A percentile compares a stretch with the other conserved stretches of the same genome.
Conservation (phyloP, 1,284 basidiomycete genomes). For the Papiliotrema laurentii region DNA sequence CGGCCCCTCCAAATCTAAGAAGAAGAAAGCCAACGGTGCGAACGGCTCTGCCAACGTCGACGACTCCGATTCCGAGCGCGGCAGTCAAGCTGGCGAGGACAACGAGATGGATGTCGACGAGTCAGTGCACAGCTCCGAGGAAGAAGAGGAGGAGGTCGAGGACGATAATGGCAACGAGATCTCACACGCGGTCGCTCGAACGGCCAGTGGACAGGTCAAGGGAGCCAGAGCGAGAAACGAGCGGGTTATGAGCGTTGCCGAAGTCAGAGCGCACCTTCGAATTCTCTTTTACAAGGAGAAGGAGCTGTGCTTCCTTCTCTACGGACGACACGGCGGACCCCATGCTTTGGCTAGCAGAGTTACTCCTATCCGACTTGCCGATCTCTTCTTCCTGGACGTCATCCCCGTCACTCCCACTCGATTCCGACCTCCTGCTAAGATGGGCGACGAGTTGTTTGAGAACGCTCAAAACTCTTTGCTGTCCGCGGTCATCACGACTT, state of each 20-base stretch:
- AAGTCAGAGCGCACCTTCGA: constrained; percentile 89
- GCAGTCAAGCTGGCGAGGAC: constrained; percentile 53
- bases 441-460: constrained; percentile 92
- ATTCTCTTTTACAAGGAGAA: constrained; percentile 81
- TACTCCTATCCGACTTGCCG: constrained; percentile 52
- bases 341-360: constrained; percentile 8
- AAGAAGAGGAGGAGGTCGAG: constrained; percentile 26
- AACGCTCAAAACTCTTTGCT: constrained; percentile 97
- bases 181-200: constrained; percentile 57
- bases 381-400: constrained; percentile 95
- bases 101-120: constrained; percentile 34
- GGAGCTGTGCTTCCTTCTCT: constrained; percentile 77
- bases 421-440: constrained; percentile 87
- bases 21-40: constrained; percentile 45
- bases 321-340: constrained; percentile 86
- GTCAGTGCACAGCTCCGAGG: constrained; percentile 50
- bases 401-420: constrained; percentile 89
- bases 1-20: constrained; percentile 30
- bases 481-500: constrained; percentile 73
- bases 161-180: constrained; percentile 41
- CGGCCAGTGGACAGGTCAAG: constrained; percentile 74
- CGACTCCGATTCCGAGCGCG: constrained; percentile 34
- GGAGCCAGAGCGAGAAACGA: constrained; percentile 73
- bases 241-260: constrained; percentile 81
- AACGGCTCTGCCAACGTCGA: constrained; percentile 41